Evolutionary conservation across 2,329 filamentous ascomycete genomes (phyloP), one percentile per base, ranked within the genome.

Genomic region (Diaporthe ilicicola): DNA sequence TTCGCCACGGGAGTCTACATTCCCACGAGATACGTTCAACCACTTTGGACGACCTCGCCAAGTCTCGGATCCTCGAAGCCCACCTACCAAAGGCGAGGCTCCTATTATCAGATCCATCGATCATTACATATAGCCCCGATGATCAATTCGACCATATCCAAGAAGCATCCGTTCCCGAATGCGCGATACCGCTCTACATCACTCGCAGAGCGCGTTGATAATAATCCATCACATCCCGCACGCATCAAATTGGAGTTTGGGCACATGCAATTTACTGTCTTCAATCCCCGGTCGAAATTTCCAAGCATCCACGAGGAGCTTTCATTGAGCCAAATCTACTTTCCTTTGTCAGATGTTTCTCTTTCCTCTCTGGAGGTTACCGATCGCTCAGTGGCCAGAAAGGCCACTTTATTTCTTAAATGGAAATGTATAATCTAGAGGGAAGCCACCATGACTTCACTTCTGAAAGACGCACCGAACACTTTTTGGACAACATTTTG

Each of bases 51-150:
- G 85, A 46, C 87, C 87, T 13, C 76, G 82, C 3, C 85, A 87
- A 72, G 81, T 84, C 13, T 85, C 84, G 17, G 92, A 95, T 77
- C 93, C 93, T 17, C 84, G 93, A 75, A 94, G 92, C 78, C 93
- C 93, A 19, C 91, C 92, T 0, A 93, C 91, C 15, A 89, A 88
- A 76, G 92, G 93, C 48, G 91, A 92, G 78, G 90, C 89, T 70
- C 92, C 93, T 3, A 94, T 95, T 72, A 89, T 91, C 65, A 86
- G 93, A 70, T 94, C 91, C 71, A 95, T 95, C 76, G 91, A 93
- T 78, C 92, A 94, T 77, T 84, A 94, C 65, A 84, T 95, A 80
- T 94, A 86, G 84, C 32, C 32, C 44, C 12, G 24, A 42, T 27
- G 44, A n/a, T 55, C 22, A 6, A 46, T 19, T 8, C 29, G 32